Evolutionary conservation across 2,329 filamentous ascomycete genomes (phyloP), one percentile per base, ranked within the genome.

Genomic region (Helicocarpus griseus): DNA sequence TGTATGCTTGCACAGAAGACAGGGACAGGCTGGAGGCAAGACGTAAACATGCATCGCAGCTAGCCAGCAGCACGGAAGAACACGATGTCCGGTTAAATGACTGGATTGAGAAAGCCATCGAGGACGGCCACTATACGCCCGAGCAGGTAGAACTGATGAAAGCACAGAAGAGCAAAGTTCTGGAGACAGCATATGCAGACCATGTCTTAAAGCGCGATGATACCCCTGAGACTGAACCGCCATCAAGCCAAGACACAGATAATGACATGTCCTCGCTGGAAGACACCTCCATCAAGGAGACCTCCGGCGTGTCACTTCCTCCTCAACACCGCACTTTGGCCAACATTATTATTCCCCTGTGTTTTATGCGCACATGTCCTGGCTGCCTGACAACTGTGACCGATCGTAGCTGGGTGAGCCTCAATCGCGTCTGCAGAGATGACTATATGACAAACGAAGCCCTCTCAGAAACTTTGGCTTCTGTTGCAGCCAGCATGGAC

Each of bases 1-100:
- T 93, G 21, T 93, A 87, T 65, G 74, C 77, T 53, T 93, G 88
- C 65, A 78, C 76, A 11, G 80, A 87, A 63, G 86, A 89, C 59
- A 71, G 70, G 9, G 73, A 79, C 28, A 62, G 69, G 14, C 58
- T 71, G 38, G 60, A 77, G 28, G 65, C 71, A 31, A 8, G 33
- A 22, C 14, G 67, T 11, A 56, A 62, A 26, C 60, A 58, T 22
- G 60, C 61, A n/a, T 53, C 49, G 40, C 54, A 53, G 38, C 66
- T 70, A 59, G 54, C 44, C 43, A 57, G 50, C 49, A n/a, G 29
- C 45, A 51, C 55, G 35, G 36, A 38, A 41, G 43, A 49, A 40
- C 41, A 54, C 26, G 48, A 11, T 28, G 22, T 51, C 48, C 39
- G 60, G 31, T 58, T 77, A 55, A 71, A 64, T 52, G 52, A 60